Evolutionary conservation across 2,329 filamentous ascomycete genomes (phyloP).

Genomic region (Metarhizium anisopliae): DNA sequence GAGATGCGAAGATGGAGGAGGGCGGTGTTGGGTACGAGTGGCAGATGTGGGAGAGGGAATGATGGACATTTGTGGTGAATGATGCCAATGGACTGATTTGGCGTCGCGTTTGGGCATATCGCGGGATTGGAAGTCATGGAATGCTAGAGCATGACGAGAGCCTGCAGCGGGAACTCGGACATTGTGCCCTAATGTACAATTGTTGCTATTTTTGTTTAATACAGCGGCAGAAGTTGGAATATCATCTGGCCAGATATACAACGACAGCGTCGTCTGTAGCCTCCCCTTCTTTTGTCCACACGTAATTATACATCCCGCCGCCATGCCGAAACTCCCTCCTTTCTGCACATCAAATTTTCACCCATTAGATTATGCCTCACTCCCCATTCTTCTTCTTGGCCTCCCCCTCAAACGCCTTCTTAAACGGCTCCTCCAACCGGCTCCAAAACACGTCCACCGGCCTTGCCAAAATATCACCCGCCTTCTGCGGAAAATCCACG

Average conservation of each 20-base stretch:
- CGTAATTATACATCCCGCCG: background rate
- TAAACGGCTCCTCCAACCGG: slow-evolving; percentile 30
- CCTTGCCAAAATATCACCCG: slow-evolving; percentile 24
- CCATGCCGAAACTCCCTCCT: too few relatives aligned
- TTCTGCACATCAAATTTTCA: too few relatives aligned
- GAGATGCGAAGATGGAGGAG: slow-evolving; percentile 48
- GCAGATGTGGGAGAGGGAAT: slow-evolving; percentile 59
- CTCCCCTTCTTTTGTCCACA: too few relatives aligned
- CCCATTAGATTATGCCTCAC: too few relatives aligned
- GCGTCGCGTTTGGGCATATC: too few relatives aligned
- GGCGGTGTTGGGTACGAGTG: slow-evolving; percentile 59
- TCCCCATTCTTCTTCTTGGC: background rate
- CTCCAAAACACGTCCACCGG: slow-evolving; percentile 35
- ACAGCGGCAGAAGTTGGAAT: background rate
- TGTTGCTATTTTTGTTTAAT: background rate
- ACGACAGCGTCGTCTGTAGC: too few relatives aligned
- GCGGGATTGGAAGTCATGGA: too few relatives aligned
- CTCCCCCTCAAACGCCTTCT: background rate
- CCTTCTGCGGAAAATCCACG: slow-evolving; percentile 23
- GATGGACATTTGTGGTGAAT: background rate
- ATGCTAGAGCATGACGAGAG: too few relatives aligned
- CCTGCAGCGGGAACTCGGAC: too few relatives aligned
- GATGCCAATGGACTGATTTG: too few relatives aligned
- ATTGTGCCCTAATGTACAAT: too few relatives aligned
- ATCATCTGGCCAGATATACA: background rate